Evolutionary conservation across 805 yeast genomes (phyloP).

Genomic region (Lipomyces anomalus): DNA sequence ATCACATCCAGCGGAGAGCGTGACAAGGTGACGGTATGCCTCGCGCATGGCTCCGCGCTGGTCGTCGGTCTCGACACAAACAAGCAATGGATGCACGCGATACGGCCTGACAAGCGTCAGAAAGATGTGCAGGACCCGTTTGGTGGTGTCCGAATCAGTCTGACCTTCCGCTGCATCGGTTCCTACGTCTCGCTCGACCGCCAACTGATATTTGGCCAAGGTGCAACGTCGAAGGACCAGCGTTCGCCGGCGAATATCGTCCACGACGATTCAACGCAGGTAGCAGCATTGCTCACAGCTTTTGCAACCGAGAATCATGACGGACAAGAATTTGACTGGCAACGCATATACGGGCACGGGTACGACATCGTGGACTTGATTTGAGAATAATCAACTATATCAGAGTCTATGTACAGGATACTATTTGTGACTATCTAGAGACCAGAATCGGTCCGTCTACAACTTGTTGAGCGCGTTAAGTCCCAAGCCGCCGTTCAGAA

Average conservation of each 20-base stretch:
- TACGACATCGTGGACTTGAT: constrained; percentile 11
- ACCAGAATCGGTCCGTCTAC: neutral
- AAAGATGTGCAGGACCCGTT: constrained; percentile 5
- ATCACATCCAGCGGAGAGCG: constrained; percentile 6
- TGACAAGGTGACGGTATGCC: constrained; percentile 9
- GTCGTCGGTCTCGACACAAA: constrained; percentile 19
- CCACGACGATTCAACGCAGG: constrained; percentile 2
- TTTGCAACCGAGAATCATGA: constrained; percentile 13
- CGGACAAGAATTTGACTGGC: constrained; percentile 14
- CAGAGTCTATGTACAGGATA: neutral
- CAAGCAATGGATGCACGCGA: constrained; percentile 20
- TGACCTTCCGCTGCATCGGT: constrained; percentile 15
- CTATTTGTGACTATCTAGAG: neutral
- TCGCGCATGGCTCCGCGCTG: constrained; percentile 16
- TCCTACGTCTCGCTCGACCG: constrained; percentile 8
- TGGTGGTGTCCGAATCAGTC: constrained; percentile 13
- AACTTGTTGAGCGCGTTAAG: constrained; percentile 1
- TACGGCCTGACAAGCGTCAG: constrained; percentile 12
- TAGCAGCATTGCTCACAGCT: constrained; percentile 4
- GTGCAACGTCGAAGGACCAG: constrained; percentile 11
- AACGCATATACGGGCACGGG: constrained; percentile 14
- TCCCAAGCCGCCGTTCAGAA: constrained; percentile 8
- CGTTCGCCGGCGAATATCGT: constrained; percentile 7
- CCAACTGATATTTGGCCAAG: constrained; percentile 13
- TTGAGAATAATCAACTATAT: neutral